Conservation (phyloP, 2,329 filamentous ascomycete species). For the Pestalotiopsis sp. region DNA sequence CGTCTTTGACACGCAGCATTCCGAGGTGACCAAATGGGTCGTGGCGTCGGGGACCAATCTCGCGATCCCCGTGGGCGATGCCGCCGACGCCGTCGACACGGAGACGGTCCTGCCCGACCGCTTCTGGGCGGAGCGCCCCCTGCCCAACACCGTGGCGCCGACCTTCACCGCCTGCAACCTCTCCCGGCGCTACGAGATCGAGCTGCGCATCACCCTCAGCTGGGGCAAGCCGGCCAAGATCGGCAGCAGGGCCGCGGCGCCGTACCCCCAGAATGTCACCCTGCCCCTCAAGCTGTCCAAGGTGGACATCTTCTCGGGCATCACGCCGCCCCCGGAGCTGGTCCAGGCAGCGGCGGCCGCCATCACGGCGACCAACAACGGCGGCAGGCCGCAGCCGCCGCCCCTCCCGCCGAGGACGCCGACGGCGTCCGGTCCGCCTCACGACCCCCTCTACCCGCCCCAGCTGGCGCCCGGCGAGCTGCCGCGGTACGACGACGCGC, state of each 20-base stretch:
- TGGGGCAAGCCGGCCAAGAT: slow-evolving; percentile 53
- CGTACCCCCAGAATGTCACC: slow-evolving; percentile 69
- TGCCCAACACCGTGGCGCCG: slow-evolving; percentile 87
- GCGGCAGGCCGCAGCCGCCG: slow-evolving; percentile 23
- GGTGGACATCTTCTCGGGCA: slow-evolving; percentile 84
- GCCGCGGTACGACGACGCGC: slow-evolving; percentile 70
- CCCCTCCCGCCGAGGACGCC: slow-evolving; percentile 39
- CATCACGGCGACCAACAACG: no score
- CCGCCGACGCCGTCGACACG: slow-evolving; percentile 59
- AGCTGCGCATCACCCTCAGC: slow-evolving; percentile 76
- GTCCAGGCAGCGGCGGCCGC: slow-evolving; percentile 47
- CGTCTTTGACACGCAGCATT: slow-evolving; percentile 73
- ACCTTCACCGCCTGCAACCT: slow-evolving; percentile 90
- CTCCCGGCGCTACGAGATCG: slow-evolving; percentile 77
- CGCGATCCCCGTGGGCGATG: slow-evolving; percentile 65
- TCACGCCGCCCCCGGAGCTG: slow-evolving; percentile 76
- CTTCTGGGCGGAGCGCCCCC: slow-evolving; percentile 70
- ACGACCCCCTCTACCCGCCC: slow-evolving; percentile 60
- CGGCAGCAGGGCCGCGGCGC: slow-evolving; percentile 37
- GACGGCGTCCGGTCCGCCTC: slow-evolving; percentile 18
- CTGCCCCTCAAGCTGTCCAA: slow-evolving; percentile 75
- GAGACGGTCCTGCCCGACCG: slow-evolving; percentile 71
- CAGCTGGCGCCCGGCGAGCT: slow-evolving; percentile 51
- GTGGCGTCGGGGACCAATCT: slow-evolving; percentile 73
- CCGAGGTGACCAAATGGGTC: slow-evolving; percentile 75